Evolutionary conservation across 2,329 filamentous ascomycete species (phyloP).

Genomic region (Daldinia sp.): DNA sequence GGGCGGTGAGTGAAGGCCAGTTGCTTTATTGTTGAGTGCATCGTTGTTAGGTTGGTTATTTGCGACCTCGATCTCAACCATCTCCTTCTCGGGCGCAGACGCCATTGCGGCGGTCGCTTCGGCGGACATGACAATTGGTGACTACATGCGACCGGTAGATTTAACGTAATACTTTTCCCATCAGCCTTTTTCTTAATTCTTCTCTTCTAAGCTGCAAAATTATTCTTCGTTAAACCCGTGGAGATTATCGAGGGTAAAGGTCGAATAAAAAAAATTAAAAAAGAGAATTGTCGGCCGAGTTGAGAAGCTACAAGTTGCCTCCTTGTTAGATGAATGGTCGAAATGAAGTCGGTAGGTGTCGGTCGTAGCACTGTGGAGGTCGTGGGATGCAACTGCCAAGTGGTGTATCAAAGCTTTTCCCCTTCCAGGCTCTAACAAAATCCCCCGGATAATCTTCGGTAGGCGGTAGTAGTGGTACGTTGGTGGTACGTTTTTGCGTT

Average conservation of each 20-base stretch:
- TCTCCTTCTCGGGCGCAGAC: slow-evolving; percentile 54
- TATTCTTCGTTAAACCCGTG: background rate
- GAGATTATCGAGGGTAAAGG: background rate
- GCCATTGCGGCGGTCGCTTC: slow-evolving; percentile 65
- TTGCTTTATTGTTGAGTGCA: slow-evolving; percentile 55
- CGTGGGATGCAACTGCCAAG: slow-evolving; percentile 31
- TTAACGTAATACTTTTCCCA: slow-evolving; percentile 12
- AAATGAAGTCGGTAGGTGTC: slow-evolving; percentile 36
- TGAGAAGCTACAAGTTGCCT: slow-evolving; percentile 20
- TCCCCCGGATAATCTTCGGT: slow-evolving; percentile 37
- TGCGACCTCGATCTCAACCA: slow-evolving; percentile 47
- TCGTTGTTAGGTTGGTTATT: slow-evolving; percentile 46
- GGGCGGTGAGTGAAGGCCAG: slow-evolving; percentile 71
- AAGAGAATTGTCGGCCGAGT: slow-evolving; percentile 11
- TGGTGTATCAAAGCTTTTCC: slow-evolving; percentile 30
- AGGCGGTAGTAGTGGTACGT: slow-evolving; percentile 30
- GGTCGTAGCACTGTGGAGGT: slow-evolving; percentile 39
- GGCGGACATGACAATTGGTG: slow-evolving; percentile 63
- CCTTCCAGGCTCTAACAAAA: slow-evolving; percentile 11
- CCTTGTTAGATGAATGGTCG: slow-evolving; percentile 37
- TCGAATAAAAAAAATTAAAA: slow-evolving; percentile 12
- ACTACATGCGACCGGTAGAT: slow-evolving; percentile 59
- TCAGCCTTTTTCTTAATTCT: background rate
- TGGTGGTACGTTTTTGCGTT: slow-evolving; percentile 39
- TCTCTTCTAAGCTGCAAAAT: background rate